Conservation (phyloP, 768 basidiomycete species). For the Russula brevipes region DNA sequence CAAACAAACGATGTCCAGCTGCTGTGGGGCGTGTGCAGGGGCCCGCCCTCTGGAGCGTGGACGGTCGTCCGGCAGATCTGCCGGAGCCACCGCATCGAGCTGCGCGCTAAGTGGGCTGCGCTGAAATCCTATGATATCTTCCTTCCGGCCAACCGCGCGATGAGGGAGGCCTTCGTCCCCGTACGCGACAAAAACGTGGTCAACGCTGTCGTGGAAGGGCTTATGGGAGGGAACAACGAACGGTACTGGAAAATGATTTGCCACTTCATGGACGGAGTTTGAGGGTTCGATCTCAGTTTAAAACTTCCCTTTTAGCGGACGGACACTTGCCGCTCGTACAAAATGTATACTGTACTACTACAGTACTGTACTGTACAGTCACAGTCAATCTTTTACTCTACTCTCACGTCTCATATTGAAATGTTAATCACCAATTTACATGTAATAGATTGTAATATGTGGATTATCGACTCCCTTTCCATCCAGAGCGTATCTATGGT, state of each 20-base stretch:
- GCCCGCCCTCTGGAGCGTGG: neutral
- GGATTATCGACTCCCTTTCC: no score
- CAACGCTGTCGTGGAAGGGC: neutral
- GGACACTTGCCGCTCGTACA: no score
- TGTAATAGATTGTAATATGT: no score
- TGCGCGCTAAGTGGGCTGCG: neutral
- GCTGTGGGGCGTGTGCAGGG: conserved; percentile 1
- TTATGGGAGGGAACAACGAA: neutral
- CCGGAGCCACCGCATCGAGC: neutral
- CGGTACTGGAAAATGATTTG: neutral
- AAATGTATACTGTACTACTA: no score
- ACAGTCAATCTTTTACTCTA: no score
- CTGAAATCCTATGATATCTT: no score
- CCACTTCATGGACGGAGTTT: neutral
- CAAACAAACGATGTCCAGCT: neutral
- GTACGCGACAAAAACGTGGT: neutral
- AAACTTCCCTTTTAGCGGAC: neutral
- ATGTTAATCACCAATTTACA: no score
- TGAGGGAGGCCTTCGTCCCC: neutral
- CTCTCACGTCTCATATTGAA: no score
- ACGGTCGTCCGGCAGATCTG: neutral
- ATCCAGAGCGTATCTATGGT: no score
- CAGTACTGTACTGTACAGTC: no score
- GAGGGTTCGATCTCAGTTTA: neutral
- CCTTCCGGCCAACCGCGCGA: no score